Percentiles rank a stretch among this genome's conserved stretches.
Evolutionary conservation across 2,329 filamentous ascomycete species (phyloP).

Genomic region (Paradendryphiella salina): DNA sequence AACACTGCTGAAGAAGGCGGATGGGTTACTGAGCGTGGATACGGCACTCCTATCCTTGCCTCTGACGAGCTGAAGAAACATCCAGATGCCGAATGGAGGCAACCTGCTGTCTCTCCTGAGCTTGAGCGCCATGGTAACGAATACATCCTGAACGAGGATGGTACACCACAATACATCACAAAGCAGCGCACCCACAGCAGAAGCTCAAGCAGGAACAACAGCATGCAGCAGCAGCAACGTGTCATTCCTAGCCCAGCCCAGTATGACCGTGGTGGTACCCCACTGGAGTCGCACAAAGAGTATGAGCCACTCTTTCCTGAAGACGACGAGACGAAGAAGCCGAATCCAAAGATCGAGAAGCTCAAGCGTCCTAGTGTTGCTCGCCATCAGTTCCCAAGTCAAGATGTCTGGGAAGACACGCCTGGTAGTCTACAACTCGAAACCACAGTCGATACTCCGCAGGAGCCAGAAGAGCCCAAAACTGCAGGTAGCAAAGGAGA

Average conservation of each 20-base stretch:
- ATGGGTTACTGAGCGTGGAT: slow-evolving; percentile 63
- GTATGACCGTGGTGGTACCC: slow-evolving; percentile 62
- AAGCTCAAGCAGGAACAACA: slow-evolving; percentile 57
- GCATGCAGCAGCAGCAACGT: slow-evolving; percentile 56
- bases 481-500: slow-evolving; percentile 45
- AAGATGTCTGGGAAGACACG: slow-evolving; percentile 96
- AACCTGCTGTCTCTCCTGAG: slow-evolving; percentile 79
- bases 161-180: slow-evolving; percentile 49
- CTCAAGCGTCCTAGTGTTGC: slow-evolving; percentile 58
- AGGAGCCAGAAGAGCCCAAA: slow-evolving; percentile 57
- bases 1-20: slow-evolving; percentile 53
- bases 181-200: slow-evolving; percentile 60
- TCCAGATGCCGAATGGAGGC: slow-evolving; percentile 66
- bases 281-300: slow-evolving; percentile 84
- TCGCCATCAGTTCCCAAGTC: slow-evolving; percentile 78
- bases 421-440: slow-evolving; percentile 78
- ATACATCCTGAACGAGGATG: slow-evolving; percentile 54
- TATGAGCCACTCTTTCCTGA: slow-evolving; percentile 93
- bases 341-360: slow-evolving; percentile 57
- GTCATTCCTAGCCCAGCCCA: slow-evolving; percentile 43
- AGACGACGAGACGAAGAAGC: slow-evolving; percentile 60
- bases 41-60: slow-evolving; percentile 81
- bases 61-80: slow-evolving; percentile 83
- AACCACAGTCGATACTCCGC: slow-evolving; percentile 82
- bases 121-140: slow-evolving; percentile 59